Evolutionary conservation across 2,329 filamentous ascomycete genomes (phyloP).

Genomic region (Ophiognomonia clavigignenti-juglandacearum): DNA sequence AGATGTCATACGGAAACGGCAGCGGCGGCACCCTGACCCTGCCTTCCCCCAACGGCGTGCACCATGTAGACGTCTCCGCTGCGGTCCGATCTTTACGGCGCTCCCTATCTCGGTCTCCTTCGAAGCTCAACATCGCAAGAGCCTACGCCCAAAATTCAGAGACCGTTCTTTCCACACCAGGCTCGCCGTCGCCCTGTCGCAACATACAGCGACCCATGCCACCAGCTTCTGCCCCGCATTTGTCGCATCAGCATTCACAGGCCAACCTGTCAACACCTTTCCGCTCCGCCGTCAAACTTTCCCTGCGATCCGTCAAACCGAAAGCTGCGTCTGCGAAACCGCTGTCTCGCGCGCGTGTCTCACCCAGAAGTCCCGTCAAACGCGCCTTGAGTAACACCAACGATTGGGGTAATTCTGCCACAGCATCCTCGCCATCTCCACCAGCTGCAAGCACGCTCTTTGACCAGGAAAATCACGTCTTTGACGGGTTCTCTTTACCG

Average conservation of each 20-base stretch:
- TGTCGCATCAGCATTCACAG: conserved; percentile 29
- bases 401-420: conserved; percentile 65
- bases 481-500: conserved; percentile 24
- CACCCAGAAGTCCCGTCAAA: conserved; percentile 76
- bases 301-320: conserved; percentile 57
- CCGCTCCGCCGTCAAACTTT: conserved; percentile 62
- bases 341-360: conserved; percentile 59
- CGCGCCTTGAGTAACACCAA: conserved; percentile 66
- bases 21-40: conserved; percentile 77
- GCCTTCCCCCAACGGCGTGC: conserved; percentile 77
- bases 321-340: conserved; percentile 50
- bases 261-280: conserved; percentile 59
- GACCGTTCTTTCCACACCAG: conserved; percentile 48
- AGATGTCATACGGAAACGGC: conserved; percentile 56
- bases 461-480: conserved; percentile 38
- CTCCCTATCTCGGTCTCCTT: conserved; percentile 89
- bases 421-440: conserved; percentile 41
- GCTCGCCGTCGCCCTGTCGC: conserved; percentile 52
- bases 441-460: conserved; percentile 33
- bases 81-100: conserved; percentile 78
- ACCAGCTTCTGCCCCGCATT: conserved; percentile 30
- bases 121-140: conserved; percentile 68
- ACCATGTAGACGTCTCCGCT: conserved; percentile 72
- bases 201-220: conserved; percentile 30
- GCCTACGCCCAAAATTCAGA: conserved; percentile 43